phyloP scores from a whole-genome alignment of 768 basidiomycete species.

The Auricularia sp. region DNA sequence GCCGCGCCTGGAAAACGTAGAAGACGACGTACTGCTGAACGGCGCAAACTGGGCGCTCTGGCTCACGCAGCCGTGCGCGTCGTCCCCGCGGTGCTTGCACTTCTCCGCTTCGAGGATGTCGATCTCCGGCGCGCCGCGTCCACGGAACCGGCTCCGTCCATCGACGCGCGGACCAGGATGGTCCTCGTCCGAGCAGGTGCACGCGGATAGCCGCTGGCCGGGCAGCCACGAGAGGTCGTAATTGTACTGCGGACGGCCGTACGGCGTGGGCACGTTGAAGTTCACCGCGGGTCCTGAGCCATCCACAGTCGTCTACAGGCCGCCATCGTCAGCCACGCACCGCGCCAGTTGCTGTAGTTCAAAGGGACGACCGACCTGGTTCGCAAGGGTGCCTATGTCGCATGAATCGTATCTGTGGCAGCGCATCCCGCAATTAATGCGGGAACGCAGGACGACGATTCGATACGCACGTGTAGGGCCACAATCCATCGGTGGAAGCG shows the following conservation, averaged over 20 bases:
- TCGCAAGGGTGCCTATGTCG: slow-evolving; percentile 78
- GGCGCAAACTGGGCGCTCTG: slow-evolving; percentile 73
- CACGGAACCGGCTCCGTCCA: slow-evolving; percentile 18
- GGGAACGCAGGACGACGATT: background rate
- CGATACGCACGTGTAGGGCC: slow-evolving; percentile 63
- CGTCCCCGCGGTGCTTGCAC: slow-evolving; percentile 32
- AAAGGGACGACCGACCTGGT: slow-evolving; percentile 48
- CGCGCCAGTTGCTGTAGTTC: slow-evolving; percentile 16
- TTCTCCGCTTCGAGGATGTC: slow-evolving; percentile 83
- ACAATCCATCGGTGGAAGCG: slow-evolving; percentile 74
- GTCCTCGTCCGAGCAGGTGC: slow-evolving; percentile 76
- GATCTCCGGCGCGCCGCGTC: slow-evolving; percentile 87
- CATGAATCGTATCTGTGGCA: slow-evolving; percentile 57
- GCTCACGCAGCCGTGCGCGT: slow-evolving; percentile 31
- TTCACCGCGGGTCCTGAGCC: slow-evolving; percentile 49
- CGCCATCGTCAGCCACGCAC: background rate
- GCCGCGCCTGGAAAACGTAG: too few relatives aligned
- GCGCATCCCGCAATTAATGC: background rate
- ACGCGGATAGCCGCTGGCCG: slow-evolving; percentile 79
- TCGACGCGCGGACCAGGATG: slow-evolving; percentile 75
- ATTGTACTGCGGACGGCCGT: slow-evolving; percentile 36
- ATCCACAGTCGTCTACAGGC: slow-evolving; percentile 7
- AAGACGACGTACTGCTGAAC: slow-evolving; percentile 37
- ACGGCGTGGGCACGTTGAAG: slow-evolving; percentile 36
- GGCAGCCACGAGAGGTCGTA: slow-evolving; percentile 65